These are phyloP conservation scores for Mortierella sp. DNA, from an alignment of 371 early-diverging fungal species.

Conservation along the genomic window DNA sequence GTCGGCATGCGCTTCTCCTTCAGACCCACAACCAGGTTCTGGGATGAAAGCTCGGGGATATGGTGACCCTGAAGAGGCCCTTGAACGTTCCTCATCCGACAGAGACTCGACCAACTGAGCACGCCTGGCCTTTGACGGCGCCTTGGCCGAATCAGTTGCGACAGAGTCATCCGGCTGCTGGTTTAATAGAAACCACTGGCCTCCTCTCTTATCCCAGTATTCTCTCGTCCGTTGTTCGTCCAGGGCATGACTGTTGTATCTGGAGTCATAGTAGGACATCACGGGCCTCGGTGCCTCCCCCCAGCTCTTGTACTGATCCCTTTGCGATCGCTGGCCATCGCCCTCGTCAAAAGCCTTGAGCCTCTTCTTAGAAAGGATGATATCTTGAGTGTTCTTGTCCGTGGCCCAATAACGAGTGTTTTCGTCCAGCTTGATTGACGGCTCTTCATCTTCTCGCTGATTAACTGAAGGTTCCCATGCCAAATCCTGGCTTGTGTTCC, in stretches of 20 bases:
- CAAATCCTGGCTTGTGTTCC: no score
- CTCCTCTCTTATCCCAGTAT: slow-evolving; percentile 22
- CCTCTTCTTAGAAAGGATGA: slow-evolving; percentile 15
- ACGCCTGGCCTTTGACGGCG: no score
- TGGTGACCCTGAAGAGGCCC: no score
- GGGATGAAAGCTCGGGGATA: no score
- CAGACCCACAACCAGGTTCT: no score
- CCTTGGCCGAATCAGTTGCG: no score
- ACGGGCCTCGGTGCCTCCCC: slow-evolving; percentile 19
- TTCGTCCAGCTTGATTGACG: slow-evolving; percentile 17
- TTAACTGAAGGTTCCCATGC: no score
- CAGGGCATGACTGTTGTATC: slow-evolving; percentile 27
- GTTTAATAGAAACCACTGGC: slow-evolving; percentile 35
- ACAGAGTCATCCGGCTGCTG: neutral
- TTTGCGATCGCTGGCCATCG: no score
- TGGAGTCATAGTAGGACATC: slow-evolving; percentile 24
- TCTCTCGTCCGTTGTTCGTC: slow-evolving; percentile 30
- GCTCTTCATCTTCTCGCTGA: slow-evolving; percentile 13
- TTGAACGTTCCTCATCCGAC: no score
- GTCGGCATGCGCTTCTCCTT: no score
- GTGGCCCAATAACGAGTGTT: slow-evolving; percentile 34
- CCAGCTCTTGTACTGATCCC: slow-evolving; percentile 17
- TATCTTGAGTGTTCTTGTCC: slow-evolving; percentile 12
- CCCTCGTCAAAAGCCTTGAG: no score
- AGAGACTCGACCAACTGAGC: no score